These are phyloP conservation scores for Neofusicoccum parvum DNA, from an alignment of 2,329 filamentous ascomycete species.

Conservation along the genomic window DNA sequence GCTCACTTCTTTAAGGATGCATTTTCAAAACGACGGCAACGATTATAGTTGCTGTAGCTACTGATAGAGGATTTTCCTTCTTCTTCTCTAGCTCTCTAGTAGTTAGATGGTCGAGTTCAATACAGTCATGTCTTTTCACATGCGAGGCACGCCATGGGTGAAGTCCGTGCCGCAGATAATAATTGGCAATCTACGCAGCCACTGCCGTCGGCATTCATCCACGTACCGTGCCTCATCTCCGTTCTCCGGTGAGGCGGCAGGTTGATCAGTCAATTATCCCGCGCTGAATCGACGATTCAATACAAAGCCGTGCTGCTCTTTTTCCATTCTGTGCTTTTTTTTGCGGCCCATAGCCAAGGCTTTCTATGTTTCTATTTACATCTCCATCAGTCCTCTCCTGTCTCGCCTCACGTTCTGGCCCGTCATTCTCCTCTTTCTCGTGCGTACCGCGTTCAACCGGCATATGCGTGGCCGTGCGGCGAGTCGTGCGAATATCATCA, in stretches of 20 bases:
- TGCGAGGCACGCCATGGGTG: neutral
- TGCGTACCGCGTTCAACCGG: neutral
- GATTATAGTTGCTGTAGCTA: neutral
- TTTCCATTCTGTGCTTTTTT: neutral
- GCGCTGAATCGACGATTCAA: neutral
- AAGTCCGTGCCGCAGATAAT: neutral
- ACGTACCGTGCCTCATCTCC: constrained; percentile 6
- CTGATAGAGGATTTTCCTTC: constrained; percentile 3
- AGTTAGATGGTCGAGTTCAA: neutral
- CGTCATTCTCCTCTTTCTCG: neutral
- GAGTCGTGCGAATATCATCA: constrained; percentile 1
- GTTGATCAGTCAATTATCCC: neutral
- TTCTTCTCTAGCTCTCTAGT: neutral
- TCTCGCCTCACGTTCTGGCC: neutral
- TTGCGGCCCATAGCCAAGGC: neutral
- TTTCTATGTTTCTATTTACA: too few relatives aligned
- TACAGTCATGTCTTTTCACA: neutral
- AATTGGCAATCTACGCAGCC: neutral
- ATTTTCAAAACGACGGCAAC: neutral
- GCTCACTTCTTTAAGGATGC: neutral
- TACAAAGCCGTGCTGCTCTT: neutral
- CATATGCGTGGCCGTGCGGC: neutral
- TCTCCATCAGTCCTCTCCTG: neutral
- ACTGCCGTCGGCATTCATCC: constrained; percentile 4
- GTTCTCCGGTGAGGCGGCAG: neutral